Conservation (phyloP, 2,329 filamentous ascomycete species). For the Pestalotiopsis fici region DNA sequence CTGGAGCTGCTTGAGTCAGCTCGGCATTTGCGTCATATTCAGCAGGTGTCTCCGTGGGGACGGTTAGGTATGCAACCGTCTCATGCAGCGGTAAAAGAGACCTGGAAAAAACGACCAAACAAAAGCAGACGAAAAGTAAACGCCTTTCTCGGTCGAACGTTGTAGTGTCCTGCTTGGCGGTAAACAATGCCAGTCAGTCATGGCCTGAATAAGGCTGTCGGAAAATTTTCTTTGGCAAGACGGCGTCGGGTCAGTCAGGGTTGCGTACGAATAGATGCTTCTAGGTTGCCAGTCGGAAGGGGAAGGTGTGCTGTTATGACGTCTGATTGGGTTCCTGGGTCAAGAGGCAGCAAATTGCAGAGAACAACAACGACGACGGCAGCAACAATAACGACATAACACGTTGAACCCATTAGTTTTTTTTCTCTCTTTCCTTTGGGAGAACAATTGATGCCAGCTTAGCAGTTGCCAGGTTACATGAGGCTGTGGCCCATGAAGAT, state of each 20-base stretch:
- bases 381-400: background rate
- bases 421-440: no score
- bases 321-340: background rate
- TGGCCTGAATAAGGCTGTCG: background rate
- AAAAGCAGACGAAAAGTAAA: background rate
- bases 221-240: background rate
- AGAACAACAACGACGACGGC: background rate
- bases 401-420: background rate
- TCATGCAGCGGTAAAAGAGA: background rate
- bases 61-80: background rate
- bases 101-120: background rate
- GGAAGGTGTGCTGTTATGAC: conserved; percentile 3
- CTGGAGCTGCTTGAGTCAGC: background rate
- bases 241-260: background rate
- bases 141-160: background rate
- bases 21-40: background rate
- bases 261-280: background rate
- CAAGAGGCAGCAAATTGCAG: background rate
- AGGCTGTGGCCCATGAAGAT: background rate
- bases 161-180: background rate
- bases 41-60: background rate
- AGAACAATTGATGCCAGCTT: background rate
- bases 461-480: background rate
- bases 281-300: background rate
- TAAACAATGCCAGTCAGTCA: background rate